Evolutionary conservation across 2,329 filamentous ascomycete species (phyloP), one percentile per base, ranked within the genome.

Genomic region (Colletotrichum viniferum): DNA sequence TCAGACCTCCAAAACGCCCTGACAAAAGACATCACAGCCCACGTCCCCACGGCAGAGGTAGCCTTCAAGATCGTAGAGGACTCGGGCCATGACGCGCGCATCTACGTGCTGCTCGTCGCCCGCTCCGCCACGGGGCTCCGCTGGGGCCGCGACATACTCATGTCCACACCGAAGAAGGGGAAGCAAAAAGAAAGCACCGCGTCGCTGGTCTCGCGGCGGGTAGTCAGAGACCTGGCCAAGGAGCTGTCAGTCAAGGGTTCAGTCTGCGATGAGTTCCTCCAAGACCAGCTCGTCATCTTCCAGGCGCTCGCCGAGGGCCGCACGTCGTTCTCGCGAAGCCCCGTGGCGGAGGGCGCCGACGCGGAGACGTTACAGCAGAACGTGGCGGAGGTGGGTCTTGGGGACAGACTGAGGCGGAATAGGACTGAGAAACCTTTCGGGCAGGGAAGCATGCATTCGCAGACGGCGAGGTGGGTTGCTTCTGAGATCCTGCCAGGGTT

Each of bases 231-330:
- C 4, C 82, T 92, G 24, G 81, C 89, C 1, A 79, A 80, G 9
- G 78, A 83, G 2, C 83, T 86, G 3, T 87, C 89, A 1, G 84
- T 87, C 3, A 14, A 16, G 5, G 38, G 16, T 8, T 75, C 73
- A 8, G 68, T 70, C 10, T 88, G 91, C 8, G 91, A 93, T 77
- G 85, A 89, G 77, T 87, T 88, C 79, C 84, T 93, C 16, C 90
- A 92, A 81, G 92, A 93, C 80, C 91, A 93, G 80, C 78, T 93
- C 28, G 83, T 92, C 4, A 84, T 91, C 21, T 92, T 92, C 78
- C 91, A 93, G 81, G 89, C 89, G 5, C 82, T 93, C 12, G 88
- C 90, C 2, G 84, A 87, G 14, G 90, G 89, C 0, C 83, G 80
- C 66, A 90, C 90, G 13, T 87, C 84, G 4, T 88, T 90, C 73